Evolutionary conservation across 192 early-diverging fungal genomes (phyloP), one percentile per base, ranked within the genome.

Genomic region (Mortierella alpina): DNA sequence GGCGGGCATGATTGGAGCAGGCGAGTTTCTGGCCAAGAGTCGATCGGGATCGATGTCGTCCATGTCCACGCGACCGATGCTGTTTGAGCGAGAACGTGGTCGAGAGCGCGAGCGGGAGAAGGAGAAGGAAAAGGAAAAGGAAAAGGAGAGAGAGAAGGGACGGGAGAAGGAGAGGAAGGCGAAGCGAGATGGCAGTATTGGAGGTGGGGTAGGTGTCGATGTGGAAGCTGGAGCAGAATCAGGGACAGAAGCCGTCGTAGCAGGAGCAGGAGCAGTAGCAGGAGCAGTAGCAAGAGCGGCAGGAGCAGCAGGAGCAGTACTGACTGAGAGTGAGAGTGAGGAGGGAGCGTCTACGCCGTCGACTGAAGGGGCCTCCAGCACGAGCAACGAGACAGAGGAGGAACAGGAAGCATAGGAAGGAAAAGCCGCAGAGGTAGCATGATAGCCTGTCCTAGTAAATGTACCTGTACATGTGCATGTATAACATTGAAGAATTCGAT

Each of bases 1-100:
- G 10, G 55, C 17, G 2, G 20, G 55, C 10, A 22, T 9, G 9
- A 10, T 18, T 0, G 55, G n/a, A 10, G 17, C 14, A 40, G 11
- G 22, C 22, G 6, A 40, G 39, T 8, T 7, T 7, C 7, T 65
- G 48, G 14, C 56, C 44, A 72, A 63, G 31, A 44, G 52, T 39
- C 50, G 70, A 39, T 72, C 71, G 1, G 63, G 52, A 6, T 73
- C 71, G 4, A 52, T 63, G 39, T 73, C 71, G 6, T 73, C 68
- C 4, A 62, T 60, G n/a, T 62, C 59, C 7, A 44, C 59, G 13
- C 60, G 70, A 63, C 70, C 60, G 9, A 51, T 11, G 5, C 14
- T 6, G 13, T 14, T 65, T 15, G 61, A 63, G 23, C 61, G 61
- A 11, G 58, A 59, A 31, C 31, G 31, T 31, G 31, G 31, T 31